Conservation (phyloP, 140 eudicot genomes). For the Oenanthe javanica region DNA sequence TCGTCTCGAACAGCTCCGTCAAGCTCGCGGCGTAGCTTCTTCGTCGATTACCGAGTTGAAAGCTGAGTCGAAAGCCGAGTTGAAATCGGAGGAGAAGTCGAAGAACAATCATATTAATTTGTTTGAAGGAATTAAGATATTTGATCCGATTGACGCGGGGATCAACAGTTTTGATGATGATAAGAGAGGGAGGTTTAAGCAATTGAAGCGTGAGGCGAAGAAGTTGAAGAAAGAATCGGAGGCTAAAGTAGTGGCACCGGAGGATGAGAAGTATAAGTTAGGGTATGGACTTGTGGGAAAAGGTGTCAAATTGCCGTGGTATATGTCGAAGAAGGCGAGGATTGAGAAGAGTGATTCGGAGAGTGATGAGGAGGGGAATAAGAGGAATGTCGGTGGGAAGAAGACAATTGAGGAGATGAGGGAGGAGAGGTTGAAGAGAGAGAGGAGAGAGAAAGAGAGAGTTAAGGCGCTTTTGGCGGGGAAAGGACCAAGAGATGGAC, state of each 20-base stretch:
- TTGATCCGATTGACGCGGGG: slow-evolving; percentile 46
- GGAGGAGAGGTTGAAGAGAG: slow-evolving; percentile 91
- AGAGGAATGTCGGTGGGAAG: slow-evolving; percentile 31
- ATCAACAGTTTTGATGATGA: slow-evolving; percentile 24
- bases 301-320: slow-evolving; percentile 91
- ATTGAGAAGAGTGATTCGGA: slow-evolving; percentile 9
- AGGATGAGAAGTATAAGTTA: slow-evolving; percentile 75
- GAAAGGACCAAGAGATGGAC: slow-evolving; percentile 29
- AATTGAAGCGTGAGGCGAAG: slow-evolving; percentile 47
- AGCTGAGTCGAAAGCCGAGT: slow-evolving; percentile 13
- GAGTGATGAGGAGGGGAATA: slow-evolving; percentile 15
- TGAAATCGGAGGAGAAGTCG: slow-evolving; percentile 21
- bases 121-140: slow-evolving; percentile 82
- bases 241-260: slow-evolving; percentile 55
- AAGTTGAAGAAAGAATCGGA: slow-evolving; percentile 1
- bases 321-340: slow-evolving; percentile 34
- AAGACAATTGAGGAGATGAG: slow-evolving; percentile 72
- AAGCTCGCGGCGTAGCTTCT: slow-evolving; percentile 59
- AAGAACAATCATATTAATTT: slow-evolving; percentile 52
- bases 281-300: slow-evolving; percentile 91
- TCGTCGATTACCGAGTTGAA: slow-evolving; percentile 20
- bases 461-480: slow-evolving; percentile 45
- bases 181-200: slow-evolving; percentile 32
- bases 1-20: slow-evolving; percentile 73
- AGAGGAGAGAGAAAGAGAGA: slow-evolving; percentile 74